These are phyloP conservation scores for Cajanus cajan DNA, from an alignment of 306 rosid species.

Conservation along the genomic window DNA sequence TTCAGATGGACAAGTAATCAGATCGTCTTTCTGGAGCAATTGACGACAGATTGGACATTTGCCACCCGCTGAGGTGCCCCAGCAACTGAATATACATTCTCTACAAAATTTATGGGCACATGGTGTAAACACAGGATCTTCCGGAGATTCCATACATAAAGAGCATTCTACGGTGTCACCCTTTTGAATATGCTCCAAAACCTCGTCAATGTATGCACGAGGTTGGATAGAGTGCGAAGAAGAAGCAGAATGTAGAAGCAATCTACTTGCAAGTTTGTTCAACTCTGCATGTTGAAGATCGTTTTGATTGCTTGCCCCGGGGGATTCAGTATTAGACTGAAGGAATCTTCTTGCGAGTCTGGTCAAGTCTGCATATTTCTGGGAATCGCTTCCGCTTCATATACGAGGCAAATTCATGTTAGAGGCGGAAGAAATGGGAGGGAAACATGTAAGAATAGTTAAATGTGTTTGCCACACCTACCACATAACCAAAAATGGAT, in stretches of 20 bases:
- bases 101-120: slow-evolving; percentile 91
- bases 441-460: background rate
- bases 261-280: slow-evolving; percentile 56
- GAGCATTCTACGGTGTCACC: slow-evolving; percentile 71
- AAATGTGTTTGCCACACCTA: slow-evolving; percentile 17
- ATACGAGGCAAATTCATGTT: slow-evolving; percentile 15
- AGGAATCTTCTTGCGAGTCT: slow-evolving; percentile 35
- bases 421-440: background rate
- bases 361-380: slow-evolving; percentile 39
- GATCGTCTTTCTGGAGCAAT: slow-evolving; percentile 48
- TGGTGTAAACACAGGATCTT: slow-evolving; percentile 85
- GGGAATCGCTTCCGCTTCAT: slow-evolving; percentile 40
- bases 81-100: slow-evolving; percentile 72
- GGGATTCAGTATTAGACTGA: slow-evolving; percentile 15
- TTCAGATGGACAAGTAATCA: slow-evolving; percentile 61
- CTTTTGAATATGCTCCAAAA: slow-evolving; percentile 53
- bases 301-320: slow-evolving; percentile 24
- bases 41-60: slow-evolving; percentile 72
- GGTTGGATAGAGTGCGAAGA: slow-evolving; percentile 40
- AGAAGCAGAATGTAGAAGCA: slow-evolving; percentile 42
- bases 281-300: slow-evolving; percentile 53
- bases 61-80: slow-evolving; percentile 61
- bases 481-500: slow-evolving; percentile 85
- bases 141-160: slow-evolving; percentile 84
- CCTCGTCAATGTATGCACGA: slow-evolving; percentile 62